These are phyloP conservation scores for Penicillium robsamsonii DNA, from an alignment of 495 filamentous ascomycete species.

Conservation along the genomic window DNA sequence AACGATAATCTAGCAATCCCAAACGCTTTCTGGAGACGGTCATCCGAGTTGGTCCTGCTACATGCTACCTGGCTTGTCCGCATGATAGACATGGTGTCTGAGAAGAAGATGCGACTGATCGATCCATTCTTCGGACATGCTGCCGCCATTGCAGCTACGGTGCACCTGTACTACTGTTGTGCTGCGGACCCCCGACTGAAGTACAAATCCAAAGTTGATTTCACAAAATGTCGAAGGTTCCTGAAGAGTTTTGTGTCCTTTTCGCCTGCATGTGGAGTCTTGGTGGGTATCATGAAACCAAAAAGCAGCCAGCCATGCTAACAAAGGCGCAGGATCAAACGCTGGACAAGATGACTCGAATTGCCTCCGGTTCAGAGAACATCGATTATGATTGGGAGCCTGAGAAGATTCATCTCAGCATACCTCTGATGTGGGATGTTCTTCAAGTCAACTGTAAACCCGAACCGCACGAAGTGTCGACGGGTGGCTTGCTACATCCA, in stretches of 20 bases:
- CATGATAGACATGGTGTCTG: slow-evolving; percentile 49
- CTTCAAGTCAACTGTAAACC: slow-evolving; percentile 41
- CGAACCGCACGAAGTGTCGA: slow-evolving; percentile 26
- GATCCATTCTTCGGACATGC: slow-evolving; percentile 48
- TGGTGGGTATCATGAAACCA: slow-evolving; percentile 27
- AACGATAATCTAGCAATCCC: slow-evolving; percentile 48
- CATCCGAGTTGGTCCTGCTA: slow-evolving; percentile 44
- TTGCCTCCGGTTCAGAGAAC: slow-evolving; percentile 43
- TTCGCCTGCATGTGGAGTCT: slow-evolving; percentile 36
- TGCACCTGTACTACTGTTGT: slow-evolving; percentile 48
- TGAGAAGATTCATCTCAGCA: slow-evolving; percentile 47
- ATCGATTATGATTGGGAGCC: slow-evolving; percentile 47
- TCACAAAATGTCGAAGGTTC: slow-evolving; percentile 45
- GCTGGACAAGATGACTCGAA: slow-evolving; percentile 42
- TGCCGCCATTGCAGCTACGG: slow-evolving; percentile 45
- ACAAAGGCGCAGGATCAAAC: slow-evolving; percentile 32
- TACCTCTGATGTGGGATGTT: slow-evolving; percentile 51
- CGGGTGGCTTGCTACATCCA: slow-evolving; percentile 32
- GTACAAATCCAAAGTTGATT: slow-evolving; percentile 46
- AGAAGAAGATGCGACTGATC: slow-evolving; percentile 43
- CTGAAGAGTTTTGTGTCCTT: slow-evolving; percentile 41
- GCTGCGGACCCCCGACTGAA: slow-evolving; percentile 43
- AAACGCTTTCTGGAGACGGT: slow-evolving; percentile 47
- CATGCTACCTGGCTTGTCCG: slow-evolving; percentile 50
- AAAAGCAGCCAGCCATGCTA: not conserved